phyloP scores from a whole-genome alignment of 306 rosid genomes.

The Medicago ruthenica region DNA sequence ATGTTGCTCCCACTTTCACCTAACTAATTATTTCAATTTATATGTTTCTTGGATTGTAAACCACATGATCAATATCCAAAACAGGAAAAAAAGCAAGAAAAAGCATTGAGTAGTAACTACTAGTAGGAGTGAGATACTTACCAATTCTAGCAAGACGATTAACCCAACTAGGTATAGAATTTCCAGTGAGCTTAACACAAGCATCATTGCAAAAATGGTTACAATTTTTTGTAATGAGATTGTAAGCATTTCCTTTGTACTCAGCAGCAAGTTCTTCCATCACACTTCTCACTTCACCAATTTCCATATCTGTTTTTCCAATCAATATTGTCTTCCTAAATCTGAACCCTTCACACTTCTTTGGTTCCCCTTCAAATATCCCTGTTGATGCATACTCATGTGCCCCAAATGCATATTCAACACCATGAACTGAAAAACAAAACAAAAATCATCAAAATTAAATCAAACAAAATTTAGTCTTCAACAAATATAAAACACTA shows the following conservation, averaged over 20 bases:
- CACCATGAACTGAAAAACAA: constrained; percentile 57
- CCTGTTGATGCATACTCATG: constrained; percentile 82
- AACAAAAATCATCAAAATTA: not conserved
- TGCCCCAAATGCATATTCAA: constrained; percentile 91
- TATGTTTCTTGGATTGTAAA: not conserved
- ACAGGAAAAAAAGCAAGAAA: not conserved
- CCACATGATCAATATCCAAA: not conserved
- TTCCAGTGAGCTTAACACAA: constrained; percentile 74
- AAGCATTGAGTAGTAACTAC: not conserved
- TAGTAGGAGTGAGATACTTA: constrained; percentile 35
- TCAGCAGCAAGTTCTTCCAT: constrained; percentile 71
- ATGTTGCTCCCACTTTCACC: not conserved
- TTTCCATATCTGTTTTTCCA: constrained; percentile 72
- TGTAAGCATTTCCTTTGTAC: constrained; percentile 85
- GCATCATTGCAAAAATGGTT: constrained; percentile 89
- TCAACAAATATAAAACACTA: not conserved
- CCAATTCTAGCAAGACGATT: constrained; percentile 95
- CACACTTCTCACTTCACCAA: constrained; percentile 59
- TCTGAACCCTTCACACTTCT: constrained; percentile 75
- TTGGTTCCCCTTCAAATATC: constrained; percentile 90
- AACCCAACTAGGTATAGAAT: constrained; percentile 88
- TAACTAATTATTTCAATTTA: not conserved
- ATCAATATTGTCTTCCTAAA: constrained; percentile 78
- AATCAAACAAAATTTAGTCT: not conserved
- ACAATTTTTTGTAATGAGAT: constrained; percentile 85